Conservation (phyloP, 805 yeast species). For the Wickerhamomyces hampshirensis region DNA sequence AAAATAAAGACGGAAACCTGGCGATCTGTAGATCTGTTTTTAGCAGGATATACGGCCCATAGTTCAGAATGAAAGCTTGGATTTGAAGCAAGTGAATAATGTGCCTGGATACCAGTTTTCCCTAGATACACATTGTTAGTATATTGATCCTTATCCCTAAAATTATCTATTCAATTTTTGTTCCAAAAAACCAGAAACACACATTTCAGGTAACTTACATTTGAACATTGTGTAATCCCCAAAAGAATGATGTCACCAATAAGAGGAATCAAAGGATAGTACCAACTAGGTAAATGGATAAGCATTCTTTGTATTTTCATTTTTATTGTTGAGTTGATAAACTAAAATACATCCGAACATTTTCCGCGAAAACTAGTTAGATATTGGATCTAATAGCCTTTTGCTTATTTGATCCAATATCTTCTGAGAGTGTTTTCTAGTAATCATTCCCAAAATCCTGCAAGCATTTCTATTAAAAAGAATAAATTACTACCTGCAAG, state of each 20-base stretch:
- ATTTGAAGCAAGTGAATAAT: slow-evolving; percentile 63
- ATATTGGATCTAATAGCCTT: not conserved
- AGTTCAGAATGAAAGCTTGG: slow-evolving; percentile 73
- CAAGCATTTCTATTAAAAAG: too few relatives aligned
- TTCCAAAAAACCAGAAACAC: not conserved
- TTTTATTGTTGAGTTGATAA: not conserved
- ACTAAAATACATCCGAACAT: not conserved
- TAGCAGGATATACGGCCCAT: slow-evolving; percentile 86
- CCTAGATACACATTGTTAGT: too few relatives aligned
- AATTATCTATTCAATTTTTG: too few relatives aligned
- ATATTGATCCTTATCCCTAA: too few relatives aligned
- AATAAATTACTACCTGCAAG: too few relatives aligned
- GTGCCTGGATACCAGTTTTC: slow-evolving; percentile 56
- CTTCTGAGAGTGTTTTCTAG: too few relatives aligned
- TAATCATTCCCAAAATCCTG: too few relatives aligned
- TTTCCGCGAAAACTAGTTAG: not conserved
- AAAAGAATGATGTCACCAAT: not conserved
- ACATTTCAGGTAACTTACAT: slow-evolving; percentile 5
- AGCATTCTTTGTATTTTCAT: not conserved
- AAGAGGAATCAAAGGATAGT: not conserved
- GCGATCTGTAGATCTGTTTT: slow-evolving; percentile 54
- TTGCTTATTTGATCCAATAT: too few relatives aligned
- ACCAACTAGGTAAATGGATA: too few relatives aligned
- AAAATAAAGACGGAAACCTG: slow-evolving; percentile 81
- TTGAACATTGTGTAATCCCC: slow-evolving; percentile 8